Base-by-base conservation (phyloP, 176 grass and related monocot species). In the Rhynchospora breviuscula region DNA sequence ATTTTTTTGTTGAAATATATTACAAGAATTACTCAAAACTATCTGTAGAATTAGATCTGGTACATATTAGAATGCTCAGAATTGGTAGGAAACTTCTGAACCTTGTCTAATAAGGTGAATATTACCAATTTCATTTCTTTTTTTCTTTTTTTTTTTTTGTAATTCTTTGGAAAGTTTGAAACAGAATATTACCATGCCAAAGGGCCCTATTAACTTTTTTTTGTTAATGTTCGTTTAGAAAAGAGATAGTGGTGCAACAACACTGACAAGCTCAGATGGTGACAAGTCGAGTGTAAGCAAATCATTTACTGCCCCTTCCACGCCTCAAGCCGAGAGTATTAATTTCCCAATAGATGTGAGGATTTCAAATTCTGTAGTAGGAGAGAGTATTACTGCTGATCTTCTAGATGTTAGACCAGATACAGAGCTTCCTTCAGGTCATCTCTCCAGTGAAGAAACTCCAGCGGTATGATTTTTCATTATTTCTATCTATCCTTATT, bases 201-300 rank as follows among this genome's bases (percentile, higher is more conserved):
- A 73, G 69, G 12, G 18, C 70, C 19, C 25, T 59, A 8, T 40
- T 52, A 43, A 79, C 23, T 72, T 22, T 85, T 35, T 60, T 59
- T 46, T n/a, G 26, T 76, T 67, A 69, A 81, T 84, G 78, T 46
- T 86, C 31, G 54, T 62, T 85, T 79, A 92, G 90, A 94, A 91
- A 84, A 84, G 89, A 83, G 87, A 89, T 47, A 83, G 77, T 90
- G 89, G 90, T 79, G 67, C 47, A 78, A 84, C 84, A 86, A 84
- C 85, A 85, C 69, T 81, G 51, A 90, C 85, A 65, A 93, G 87
- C 86, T 97, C 67, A 47, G 84, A 89, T 80, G 85, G 87, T 76
- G 94, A 97, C 53, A 92, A 97, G 60, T 93, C 89, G 12, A 91
- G 89, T 84, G 81, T 74, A 3, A 91, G 81, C 62, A 93, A 97